Conservation (phyloP, 768 basidiomycete genomes). For the Tylopilus intermedius region DNA sequence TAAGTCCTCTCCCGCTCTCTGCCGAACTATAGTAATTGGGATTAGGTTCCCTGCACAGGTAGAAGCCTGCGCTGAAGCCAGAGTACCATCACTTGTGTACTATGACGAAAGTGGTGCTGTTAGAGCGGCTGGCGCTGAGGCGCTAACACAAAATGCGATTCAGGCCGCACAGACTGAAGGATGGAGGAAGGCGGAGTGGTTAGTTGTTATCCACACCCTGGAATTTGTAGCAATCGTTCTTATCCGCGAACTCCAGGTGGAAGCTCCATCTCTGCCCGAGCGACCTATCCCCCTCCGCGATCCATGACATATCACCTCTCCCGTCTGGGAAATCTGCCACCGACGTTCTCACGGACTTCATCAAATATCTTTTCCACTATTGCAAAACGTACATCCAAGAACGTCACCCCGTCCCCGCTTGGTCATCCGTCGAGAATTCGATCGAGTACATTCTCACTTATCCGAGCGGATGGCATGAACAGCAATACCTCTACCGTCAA, state of each 20-base stretch:
- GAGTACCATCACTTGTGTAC: background rate
- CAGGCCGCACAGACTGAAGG: background rate
- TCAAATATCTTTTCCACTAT: background rate
- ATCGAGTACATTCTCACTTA: slow-evolving; percentile 12
- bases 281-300: background rate
- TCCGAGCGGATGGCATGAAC: slow-evolving; percentile 11
- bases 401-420: background rate
- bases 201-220: background rate
- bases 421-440: background rate
- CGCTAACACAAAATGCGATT: background rate
- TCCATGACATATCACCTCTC: background rate
- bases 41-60: background rate
- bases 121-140: background rate
- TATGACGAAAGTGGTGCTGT: background rate
- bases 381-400: background rate
- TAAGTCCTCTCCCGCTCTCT: background rate
- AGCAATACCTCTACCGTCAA: slow-evolving; percentile 14
- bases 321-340: background rate
- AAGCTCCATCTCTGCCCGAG: background rate
- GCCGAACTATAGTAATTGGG: background rate
- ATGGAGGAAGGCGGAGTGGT: background rate
- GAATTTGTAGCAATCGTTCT: background rate
- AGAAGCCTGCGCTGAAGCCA: background rate
- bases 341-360: background rate
- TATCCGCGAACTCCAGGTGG: background rate